Percentiles rank a stretch among this genome's conserved stretches.
Conservation (phyloP, 2,329 filamentous ascomycete species). For the Xylaria sp. region DNA sequence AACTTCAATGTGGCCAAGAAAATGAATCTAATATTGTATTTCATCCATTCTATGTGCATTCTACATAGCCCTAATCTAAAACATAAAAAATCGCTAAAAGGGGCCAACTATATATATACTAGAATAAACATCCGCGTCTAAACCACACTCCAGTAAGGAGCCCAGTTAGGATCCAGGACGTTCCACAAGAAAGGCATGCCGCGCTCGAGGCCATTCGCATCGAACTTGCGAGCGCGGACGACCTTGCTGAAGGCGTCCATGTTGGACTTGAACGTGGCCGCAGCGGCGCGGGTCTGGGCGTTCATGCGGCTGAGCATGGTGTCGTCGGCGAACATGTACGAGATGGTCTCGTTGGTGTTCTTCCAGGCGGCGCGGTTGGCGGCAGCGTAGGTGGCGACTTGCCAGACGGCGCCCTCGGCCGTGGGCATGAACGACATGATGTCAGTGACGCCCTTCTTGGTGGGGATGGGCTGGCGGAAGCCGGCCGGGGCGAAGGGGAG, state of each 20-base stretch:
- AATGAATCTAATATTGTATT: neutral
- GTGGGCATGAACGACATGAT: constrained; percentile 53
- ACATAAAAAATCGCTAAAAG: constrained; percentile 11
- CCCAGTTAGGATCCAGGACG: constrained; percentile 37
- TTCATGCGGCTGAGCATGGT: constrained; percentile 52
- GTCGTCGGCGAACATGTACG: constrained; percentile 56
- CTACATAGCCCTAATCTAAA: constrained; percentile 20
- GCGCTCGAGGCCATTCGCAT: constrained; percentile 55
- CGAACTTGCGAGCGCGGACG: constrained; percentile 55
- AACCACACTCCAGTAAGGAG: constrained; percentile 36
- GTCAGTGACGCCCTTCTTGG: constrained; percentile 53
- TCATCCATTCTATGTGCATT: constrained; percentile 16
- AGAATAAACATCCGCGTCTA: constrained; percentile 4
- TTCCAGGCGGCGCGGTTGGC: constrained; percentile 57
- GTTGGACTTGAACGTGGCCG: constrained; percentile 49
- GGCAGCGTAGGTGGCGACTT: constrained; percentile 53
- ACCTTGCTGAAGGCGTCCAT: constrained; percentile 55
- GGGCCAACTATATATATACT: neutral
- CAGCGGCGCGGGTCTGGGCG: constrained; percentile 48
- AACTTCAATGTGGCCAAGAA: neutral
- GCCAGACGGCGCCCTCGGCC: constrained; percentile 48
- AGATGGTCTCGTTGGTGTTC: constrained; percentile 52
- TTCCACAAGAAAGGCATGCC: constrained; percentile 61
- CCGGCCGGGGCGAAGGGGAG: constrained; percentile 58
- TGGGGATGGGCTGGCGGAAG: constrained; percentile 54